Evolutionary conservation across 2,329 filamentous ascomycete genomes (phyloP).

Genomic region (Paracamarosporium sp.): DNA sequence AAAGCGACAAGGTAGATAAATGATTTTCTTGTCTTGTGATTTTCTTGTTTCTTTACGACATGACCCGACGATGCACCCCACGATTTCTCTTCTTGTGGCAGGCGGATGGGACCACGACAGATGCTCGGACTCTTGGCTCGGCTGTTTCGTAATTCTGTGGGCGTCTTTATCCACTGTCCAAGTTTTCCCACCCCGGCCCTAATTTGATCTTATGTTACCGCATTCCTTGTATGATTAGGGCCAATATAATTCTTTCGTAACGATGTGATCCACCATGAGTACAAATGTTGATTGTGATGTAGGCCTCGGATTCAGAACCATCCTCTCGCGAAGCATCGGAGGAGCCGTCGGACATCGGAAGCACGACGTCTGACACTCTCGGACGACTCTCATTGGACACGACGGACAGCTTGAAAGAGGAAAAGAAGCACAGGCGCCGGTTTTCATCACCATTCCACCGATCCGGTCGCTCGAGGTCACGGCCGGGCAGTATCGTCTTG

Average conservation of each 20-base stretch:
- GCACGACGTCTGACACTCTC: background rate
- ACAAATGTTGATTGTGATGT: slow-evolving; percentile 45
- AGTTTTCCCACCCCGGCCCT: slow-evolving; percentile 25
- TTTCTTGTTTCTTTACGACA: slow-evolving; percentile 19
- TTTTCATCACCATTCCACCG: slow-evolving; percentile 44
- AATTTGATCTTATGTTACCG: slow-evolving; percentile 22
- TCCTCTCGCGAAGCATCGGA: slow-evolving; percentile 39
- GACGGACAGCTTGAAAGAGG: slow-evolving; percentile 19
- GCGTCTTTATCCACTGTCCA: slow-evolving; percentile 27
- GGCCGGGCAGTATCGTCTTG: slow-evolving; percentile 37
- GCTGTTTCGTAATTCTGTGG: slow-evolving; percentile 21
- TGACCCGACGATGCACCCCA: slow-evolving; percentile 16
- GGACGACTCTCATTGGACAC: slow-evolving; percentile 14
- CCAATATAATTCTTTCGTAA: slow-evolving; percentile 29
- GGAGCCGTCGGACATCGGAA: slow-evolving; percentile 25
- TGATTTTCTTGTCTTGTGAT: slow-evolving; percentile 57
- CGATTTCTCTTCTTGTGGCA: slow-evolving; percentile 9
- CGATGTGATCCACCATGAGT: slow-evolving; percentile 28
- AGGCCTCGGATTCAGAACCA: slow-evolving; percentile 34
- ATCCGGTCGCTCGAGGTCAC: slow-evolving; percentile 37
- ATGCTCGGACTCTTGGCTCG: slow-evolving; percentile 20
- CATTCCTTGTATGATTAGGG: slow-evolving; percentile 26
- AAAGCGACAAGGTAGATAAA: slow-evolving; percentile 84
- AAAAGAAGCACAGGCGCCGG: slow-evolving; percentile 33
- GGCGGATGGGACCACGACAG: slow-evolving; percentile 17